phyloP scores from a whole-genome alignment of 1,139 yeast species.

The Yamadazyma dendronema region DNA sequence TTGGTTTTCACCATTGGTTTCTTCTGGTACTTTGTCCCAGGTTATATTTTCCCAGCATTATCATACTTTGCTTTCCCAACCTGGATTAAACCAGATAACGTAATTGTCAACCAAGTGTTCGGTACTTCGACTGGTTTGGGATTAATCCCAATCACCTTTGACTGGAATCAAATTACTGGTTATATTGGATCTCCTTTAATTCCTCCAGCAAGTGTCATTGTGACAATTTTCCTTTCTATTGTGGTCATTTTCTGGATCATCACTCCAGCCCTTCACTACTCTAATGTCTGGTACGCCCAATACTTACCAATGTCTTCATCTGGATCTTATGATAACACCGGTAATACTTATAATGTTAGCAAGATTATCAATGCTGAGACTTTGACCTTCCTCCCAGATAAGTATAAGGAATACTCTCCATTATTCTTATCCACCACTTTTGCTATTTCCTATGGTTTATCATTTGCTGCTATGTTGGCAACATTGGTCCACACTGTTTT shows the following conservation, averaged over 20 bases:
- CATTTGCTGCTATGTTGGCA: conserved; percentile 56
- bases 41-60: conserved; percentile 36
- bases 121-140: conserved; percentile 63
- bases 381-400: conserved; percentile 43
- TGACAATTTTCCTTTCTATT: conserved; percentile 48
- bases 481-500: conserved; percentile 42
- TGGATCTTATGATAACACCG: conserved; percentile 39
- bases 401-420: conserved; percentile 48
- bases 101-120: conserved; percentile 59
- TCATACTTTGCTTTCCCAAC: conserved; percentile 38
- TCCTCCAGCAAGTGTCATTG: conserved; percentile 61
- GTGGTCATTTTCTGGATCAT: conserved; percentile 42
- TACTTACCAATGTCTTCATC: conserved; percentile 44
- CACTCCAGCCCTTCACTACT: conserved; percentile 42
- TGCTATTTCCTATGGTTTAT: conserved; percentile 59
- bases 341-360: conserved; percentile 31
- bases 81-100: conserved; percentile 43
- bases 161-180: conserved; percentile 50
- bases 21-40: conserved; percentile 44
- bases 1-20: conserved; percentile 27
- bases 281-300: conserved; percentile 44
- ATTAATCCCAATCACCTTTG: conserved; percentile 52
- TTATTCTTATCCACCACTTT: conserved; percentile 64
- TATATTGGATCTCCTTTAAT: conserved; percentile 64
- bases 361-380: conserved; percentile 38